phyloP scores from a whole-genome alignment of 495 filamentous ascomycete genomes.

The Trichocladium antarcticum region DNA sequence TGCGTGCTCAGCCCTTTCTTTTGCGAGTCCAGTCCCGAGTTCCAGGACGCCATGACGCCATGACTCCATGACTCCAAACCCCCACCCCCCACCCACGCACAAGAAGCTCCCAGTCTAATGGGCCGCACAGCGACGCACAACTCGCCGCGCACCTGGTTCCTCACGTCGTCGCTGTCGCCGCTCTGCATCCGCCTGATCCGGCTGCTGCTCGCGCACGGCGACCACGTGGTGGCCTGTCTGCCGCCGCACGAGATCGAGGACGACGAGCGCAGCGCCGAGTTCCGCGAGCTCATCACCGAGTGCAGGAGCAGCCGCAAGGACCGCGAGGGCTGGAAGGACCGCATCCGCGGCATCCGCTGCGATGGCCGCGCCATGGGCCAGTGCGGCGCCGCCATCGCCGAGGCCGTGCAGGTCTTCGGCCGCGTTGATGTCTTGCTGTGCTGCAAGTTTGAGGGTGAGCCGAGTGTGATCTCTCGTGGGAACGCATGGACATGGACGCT shows the following conservation, averaged over 20 bases:
- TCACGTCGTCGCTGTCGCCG: constrained; percentile 76
- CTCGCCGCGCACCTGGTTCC: constrained; percentile 67
- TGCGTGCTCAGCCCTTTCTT: constrained; percentile 28
- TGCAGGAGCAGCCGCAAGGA: constrained; percentile 46
- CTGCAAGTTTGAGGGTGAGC: constrained; percentile 70
- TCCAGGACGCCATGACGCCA: neutral
- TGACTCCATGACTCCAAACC: neutral
- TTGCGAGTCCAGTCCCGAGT: neutral
- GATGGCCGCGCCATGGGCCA: constrained; percentile 47
- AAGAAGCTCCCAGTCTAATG: constrained; percentile 25
- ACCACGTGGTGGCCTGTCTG: constrained; percentile 70
- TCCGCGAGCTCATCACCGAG: constrained; percentile 46
- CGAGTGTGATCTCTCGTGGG: neutral
- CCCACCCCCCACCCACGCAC: neutral
- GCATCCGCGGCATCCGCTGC: constrained; percentile 44
- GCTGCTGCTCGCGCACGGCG: constrained; percentile 71
- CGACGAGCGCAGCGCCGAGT: constrained; percentile 44
- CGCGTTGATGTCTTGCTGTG: constrained; percentile 81
- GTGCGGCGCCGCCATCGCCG: constrained; percentile 73
- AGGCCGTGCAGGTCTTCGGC: constrained; percentile 73
- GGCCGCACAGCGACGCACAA: constrained; percentile 44
- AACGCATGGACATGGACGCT: neutral
- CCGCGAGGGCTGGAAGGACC: constrained; percentile 47
- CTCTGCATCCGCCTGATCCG: constrained; percentile 59
- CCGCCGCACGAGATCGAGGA: constrained; percentile 56